phyloP scores from a whole-genome alignment of 2,329 filamentous ascomycete genomes.

The Trichothecium sympodiale region DNA sequence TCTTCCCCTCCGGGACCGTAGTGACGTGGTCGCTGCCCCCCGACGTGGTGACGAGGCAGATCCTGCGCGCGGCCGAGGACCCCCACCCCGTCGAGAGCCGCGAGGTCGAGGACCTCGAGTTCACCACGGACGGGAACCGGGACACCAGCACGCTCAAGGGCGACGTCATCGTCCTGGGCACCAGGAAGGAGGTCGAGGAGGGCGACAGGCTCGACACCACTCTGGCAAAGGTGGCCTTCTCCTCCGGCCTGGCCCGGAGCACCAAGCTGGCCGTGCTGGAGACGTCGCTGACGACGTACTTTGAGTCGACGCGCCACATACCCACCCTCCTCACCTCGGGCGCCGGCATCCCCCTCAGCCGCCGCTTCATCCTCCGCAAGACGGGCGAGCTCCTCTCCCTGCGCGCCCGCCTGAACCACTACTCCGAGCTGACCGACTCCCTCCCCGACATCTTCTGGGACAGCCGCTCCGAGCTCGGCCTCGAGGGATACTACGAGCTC shows the following conservation, averaged over 20 bases:
- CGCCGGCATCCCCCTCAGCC: constrained; percentile 29
- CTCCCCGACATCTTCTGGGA: constrained; percentile 98
- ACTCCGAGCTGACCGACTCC: constrained; percentile 90
- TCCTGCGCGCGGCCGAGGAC: constrained; percentile 66
- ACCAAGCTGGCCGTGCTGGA: constrained; percentile 93
- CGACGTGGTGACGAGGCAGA: constrained; percentile 60
- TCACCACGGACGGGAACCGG: constrained; percentile 60
- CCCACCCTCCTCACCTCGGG: constrained; percentile 65
- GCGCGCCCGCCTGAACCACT: constrained; percentile 88
- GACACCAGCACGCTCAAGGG: constrained; percentile 72
- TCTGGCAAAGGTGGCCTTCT: constrained; percentile 91
- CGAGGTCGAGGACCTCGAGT: constrained; percentile 87
- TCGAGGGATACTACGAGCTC: constrained; percentile 92
- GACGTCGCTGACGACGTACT: constrained; percentile 69
- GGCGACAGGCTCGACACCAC: constrained; percentile 46
- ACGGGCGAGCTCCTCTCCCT: constrained; percentile 86
- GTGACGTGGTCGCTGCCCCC: constrained; percentile 85
- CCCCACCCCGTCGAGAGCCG: constrained; percentile 57
- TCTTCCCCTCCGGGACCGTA: constrained; percentile 89
- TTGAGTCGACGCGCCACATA: constrained; percentile 75
- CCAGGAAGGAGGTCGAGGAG: constrained; percentile 41
- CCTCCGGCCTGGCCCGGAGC: constrained; percentile 80
- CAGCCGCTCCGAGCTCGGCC: constrained; percentile 70
- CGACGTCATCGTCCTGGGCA: constrained; percentile 83
- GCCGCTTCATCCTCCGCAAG: constrained; percentile 79